Evolutionary conservation across 2,329 filamentous ascomycete genomes (phyloP).

Genomic region (Diaporthe longicolla): DNA sequence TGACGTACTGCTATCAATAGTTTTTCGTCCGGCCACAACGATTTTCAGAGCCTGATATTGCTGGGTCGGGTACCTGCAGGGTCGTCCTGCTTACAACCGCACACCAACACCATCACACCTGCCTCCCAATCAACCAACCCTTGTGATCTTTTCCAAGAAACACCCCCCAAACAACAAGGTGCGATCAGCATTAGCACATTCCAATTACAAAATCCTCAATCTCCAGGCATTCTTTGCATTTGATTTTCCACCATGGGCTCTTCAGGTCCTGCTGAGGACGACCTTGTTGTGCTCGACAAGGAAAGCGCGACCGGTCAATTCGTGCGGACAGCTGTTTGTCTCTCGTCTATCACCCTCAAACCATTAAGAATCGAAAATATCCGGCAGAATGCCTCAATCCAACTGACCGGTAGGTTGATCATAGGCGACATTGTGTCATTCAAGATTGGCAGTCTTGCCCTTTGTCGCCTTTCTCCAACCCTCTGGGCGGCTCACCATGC

Average conservation of each 20-base stretch:
- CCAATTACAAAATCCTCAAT: no score
- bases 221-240: neutral
- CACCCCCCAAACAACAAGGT: neutral
- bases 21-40: no score
- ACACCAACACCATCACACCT: constrained; percentile 18
- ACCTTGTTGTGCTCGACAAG: constrained; percentile 65
- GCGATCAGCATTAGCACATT: neutral
- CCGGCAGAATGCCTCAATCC: constrained; percentile 63
- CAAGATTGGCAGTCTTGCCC: neutral
- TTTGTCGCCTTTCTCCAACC: neutral
- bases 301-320: constrained; percentile 75
- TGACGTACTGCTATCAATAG: no score
- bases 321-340: constrained; percentile 67
- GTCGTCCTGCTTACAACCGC: constrained; percentile 11
- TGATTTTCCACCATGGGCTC: constrained; percentile 26
- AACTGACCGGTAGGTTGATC: constrained; percentile 45
- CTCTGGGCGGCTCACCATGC: no score
- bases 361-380: constrained; percentile 68
- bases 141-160: neutral
- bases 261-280: neutral
- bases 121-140: neutral
- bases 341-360: constrained; percentile 69
- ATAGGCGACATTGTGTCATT: neutral
- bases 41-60: neutral
- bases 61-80: constrained; percentile 27